Base-by-base conservation (phyloP, 768 basidiomycete species). In the Kwoniella heveanensis region DNA sequence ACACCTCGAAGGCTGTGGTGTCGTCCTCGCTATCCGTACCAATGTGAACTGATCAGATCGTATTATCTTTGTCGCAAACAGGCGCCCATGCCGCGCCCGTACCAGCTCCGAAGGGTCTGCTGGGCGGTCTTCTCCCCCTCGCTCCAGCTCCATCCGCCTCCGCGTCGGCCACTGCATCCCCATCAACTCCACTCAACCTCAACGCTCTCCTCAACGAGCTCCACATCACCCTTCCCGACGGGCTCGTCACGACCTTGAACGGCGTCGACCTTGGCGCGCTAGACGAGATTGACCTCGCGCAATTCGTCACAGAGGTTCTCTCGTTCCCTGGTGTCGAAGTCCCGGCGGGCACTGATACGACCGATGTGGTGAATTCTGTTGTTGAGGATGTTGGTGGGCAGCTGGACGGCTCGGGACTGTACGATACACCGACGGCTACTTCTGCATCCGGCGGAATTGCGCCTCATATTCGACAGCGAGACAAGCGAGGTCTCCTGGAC, bases 211-310 rank as follows among this genome's bases (percentile, higher is more conserved):
- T 57, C 37, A 47, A 46, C 6, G 24, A 24, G 47, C 29, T 46
- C 13, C n/a, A 57, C 24, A 44, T 57, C 37, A 47, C 37, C 24
- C 30, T 37, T 13, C 55, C 55, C 2, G 39, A 46, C 12, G 55
- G 55, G 5, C 26, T 57, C 7, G 44, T n/a, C 19, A 47, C 55
- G 5, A 57, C 55, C n/a, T 13, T 57, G 44, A 25, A 30, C 44
- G 55, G 55, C 47, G 29, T 57, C 24, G 47, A 57, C 17, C 25
- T 57, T 3, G 25, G 39, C 15, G 55, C 29, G 8, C 25, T 57
- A 13, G 24, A 57, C 26, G 55, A 57, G 12, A 17, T 44, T 1
- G 22, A 47, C n/a, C n/a, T 57, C 15, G 15, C 39, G 25, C 26
- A 37, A 21, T 47, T 57, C 44, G 19, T 57, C 17, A 25, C 30